These are phyloP conservation scores for Secale cereale DNA, from an alignment of 176 grass and related monocot genomes.

Conservation along the genomic window DNA sequence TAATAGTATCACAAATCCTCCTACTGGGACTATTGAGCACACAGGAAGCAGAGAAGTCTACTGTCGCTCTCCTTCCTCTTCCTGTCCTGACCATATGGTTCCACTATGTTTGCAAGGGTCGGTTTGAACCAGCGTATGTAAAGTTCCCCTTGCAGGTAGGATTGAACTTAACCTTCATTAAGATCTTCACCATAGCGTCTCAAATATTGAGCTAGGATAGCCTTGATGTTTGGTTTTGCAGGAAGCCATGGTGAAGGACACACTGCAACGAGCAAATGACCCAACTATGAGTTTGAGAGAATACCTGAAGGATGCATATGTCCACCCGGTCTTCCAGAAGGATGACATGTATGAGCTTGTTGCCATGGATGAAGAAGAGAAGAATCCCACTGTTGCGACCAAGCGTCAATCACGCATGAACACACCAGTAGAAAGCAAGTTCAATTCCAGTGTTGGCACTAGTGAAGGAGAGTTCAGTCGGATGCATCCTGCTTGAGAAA, in stretches of 20 bases:
- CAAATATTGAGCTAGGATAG: background rate
- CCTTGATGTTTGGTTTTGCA: conserved; percentile 37
- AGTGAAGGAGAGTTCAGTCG: conserved; percentile 37
- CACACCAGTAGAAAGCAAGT: conserved; percentile 55
- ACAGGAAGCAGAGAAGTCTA: conserved; percentile 53
- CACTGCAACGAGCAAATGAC: conserved; percentile 68
- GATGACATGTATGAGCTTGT: conserved; percentile 37
- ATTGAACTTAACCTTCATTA: conserved; percentile 1
- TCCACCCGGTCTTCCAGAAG: conserved; percentile 75
- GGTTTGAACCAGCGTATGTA: conserved; percentile 88
- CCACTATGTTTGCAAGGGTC: conserved; percentile 71
- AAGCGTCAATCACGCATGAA: conserved; percentile 56
- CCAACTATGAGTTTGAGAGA: conserved; percentile 80
- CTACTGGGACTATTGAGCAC: conserved; percentile 84
- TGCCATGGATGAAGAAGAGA: conserved; percentile 63
- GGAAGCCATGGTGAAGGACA: conserved; percentile 99
- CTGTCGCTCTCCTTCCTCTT: conserved; percentile 64
- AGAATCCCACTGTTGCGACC: conserved; percentile 51
- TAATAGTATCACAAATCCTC: conserved; percentile 87
- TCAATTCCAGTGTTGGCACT: conserved; percentile 53
- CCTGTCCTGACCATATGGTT: conserved; percentile 88
- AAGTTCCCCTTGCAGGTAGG: conserved; percentile 81
- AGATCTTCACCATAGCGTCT: background rate
- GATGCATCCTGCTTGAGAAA: conserved; percentile 25
- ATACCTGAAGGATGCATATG: conserved; percentile 87